Evolutionary conservation across 495 filamentous ascomycete genomes (phyloP), one percentile per base, ranked within the genome.

Genomic region (Lasiosphaeriaceae sp.): DNA sequence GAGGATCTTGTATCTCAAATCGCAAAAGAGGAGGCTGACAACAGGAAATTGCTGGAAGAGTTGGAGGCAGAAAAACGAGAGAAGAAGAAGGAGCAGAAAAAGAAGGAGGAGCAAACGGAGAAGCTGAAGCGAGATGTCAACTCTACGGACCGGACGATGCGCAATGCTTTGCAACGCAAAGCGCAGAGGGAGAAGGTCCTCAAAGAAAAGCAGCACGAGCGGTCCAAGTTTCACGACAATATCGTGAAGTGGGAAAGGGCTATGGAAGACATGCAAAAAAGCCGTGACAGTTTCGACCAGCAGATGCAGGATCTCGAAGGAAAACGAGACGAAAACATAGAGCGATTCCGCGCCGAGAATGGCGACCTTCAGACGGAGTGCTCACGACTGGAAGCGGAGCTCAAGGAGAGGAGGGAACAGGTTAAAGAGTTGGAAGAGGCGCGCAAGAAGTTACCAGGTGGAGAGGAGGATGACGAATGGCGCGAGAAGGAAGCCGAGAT

Each of bases 71-170:
- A 84, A 29, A 83, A 91, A 53, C 90, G 92, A 59, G 81, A 86
- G 31, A 81, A 95, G 61, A 86, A 74, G 64, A 84, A 87, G 62
- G 78, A 83, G 39, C 79, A 91, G 39, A 91, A 86, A 66, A 90
- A 96, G 60, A 92, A 89, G 68, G 90, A 96, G 57, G 90, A 95
- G 56, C 84, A 82, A 24, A 92, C 86, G n/a, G 83, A 87, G 46
- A 87, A 88, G 64, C 68, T 96, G 26, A 89, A 86, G 64, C 88
- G 86, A 54, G 88, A 96, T 61, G 88, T 93, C 29, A 83, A 88
- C 47, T 81, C 82, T 26, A 77, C 94, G 21, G 92, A 96, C 63
- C 85, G 90, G 29, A 76, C 86, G 49, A 97, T 96, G 71, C 81
- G 90, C 50, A 80, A 83, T n/a, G 90, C 92, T 11, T 87, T 96